phyloP scores from a whole-genome alignment of 2,329 filamentous ascomycete species.

The Leptosphaerulina australis region DNA sequence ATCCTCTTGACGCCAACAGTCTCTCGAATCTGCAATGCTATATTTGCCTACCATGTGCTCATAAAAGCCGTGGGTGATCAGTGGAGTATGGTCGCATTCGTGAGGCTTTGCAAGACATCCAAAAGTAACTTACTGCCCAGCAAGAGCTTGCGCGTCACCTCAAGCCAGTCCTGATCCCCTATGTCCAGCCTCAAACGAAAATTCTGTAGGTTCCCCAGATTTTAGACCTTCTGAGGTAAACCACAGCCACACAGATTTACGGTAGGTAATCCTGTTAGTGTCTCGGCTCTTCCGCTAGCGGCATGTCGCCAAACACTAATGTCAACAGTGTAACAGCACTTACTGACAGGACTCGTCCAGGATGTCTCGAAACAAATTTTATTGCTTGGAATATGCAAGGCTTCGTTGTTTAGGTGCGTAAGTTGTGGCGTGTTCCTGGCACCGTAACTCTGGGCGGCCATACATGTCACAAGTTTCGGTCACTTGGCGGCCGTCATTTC shows the following conservation, averaged over 20 bases:
- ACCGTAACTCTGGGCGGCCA: background rate
- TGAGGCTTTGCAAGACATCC: constrained; percentile 10
- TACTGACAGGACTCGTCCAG: background rate
- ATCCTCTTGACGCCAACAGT: constrained; percentile 3
- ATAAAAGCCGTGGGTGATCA: background rate
- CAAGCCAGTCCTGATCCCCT: background rate
- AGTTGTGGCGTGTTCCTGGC: background rate
- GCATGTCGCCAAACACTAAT: background rate
- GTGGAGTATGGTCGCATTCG: background rate
- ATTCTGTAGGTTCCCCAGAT: constrained; percentile 2
- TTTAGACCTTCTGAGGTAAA: background rate
- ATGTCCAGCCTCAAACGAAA: background rate
- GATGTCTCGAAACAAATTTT: background rate
- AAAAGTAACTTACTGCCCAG: constrained; percentile 1
- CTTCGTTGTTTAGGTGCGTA: constrained; percentile 5
- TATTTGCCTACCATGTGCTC: constrained; percentile 3
- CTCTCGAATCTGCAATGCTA: constrained; percentile 5
- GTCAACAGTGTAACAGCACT: background rate
- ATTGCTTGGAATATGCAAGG: constrained; percentile 8
- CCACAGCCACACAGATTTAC: constrained; percentile 9
- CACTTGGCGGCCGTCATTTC: constrained; percentile 12
- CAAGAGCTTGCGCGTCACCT: constrained; percentile 11
- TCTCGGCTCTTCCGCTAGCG: constrained; percentile 13
- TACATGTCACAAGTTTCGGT: background rate
- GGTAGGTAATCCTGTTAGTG: constrained; percentile 10